A percentile compares a stretch with the other conserved stretches of the same genome.
phyloP scores from a whole-genome alignment of 768 basidiomycete species.

The Auricularia sp. region DNA sequence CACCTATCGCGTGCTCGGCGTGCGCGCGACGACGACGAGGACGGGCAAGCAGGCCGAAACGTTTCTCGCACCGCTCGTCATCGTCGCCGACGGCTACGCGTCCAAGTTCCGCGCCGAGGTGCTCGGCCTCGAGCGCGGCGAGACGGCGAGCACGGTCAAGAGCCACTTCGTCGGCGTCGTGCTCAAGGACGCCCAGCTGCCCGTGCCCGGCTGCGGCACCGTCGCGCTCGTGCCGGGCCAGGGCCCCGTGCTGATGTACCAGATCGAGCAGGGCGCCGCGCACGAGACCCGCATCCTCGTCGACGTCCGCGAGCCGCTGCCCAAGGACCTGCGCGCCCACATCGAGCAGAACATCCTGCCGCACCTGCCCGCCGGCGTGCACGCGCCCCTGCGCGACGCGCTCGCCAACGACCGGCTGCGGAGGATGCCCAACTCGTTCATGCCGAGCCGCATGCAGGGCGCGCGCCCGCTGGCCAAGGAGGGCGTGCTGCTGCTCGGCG shows the following conservation, averaged over 20 bases:
- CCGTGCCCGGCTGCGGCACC: slow-evolving; percentile 71
- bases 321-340: slow-evolving; percentile 64
- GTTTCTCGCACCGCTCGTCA: slow-evolving; percentile 65
- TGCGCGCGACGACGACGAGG: slow-evolving; percentile 44
- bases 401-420: slow-evolving; percentile 74
- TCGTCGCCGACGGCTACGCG: slow-evolving; percentile 91
- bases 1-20: slow-evolving; percentile 51
- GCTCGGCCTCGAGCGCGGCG: slow-evolving; percentile 35
- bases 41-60: slow-evolving; percentile 32
- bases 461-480: slow-evolving; percentile 36
- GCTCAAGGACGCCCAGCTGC: slow-evolving; percentile 63
- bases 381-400: slow-evolving; percentile 51
- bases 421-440: slow-evolving; percentile 92
- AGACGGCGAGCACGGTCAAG: slow-evolving; percentile 39
- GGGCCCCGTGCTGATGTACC: slow-evolving; percentile 89
- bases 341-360: slow-evolving; percentile 68
- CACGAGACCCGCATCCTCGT: slow-evolving; percentile 90
- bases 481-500: slow-evolving; percentile 79
- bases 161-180: slow-evolving; percentile 82
- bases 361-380: slow-evolving; percentile 66
- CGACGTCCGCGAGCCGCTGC: slow-evolving; percentile 77
- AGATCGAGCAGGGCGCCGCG: slow-evolving; percentile 50
- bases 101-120: slow-evolving; percentile 77
- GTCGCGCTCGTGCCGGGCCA: slow-evolving; percentile 69
- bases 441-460: slow-evolving; percentile 71